A percentile compares a stretch with the other conserved stretches of the same genome.
Evolutionary conservation across 306 rosid genomes (phyloP).

Genomic region (Ochetophila trinervis): DNA sequence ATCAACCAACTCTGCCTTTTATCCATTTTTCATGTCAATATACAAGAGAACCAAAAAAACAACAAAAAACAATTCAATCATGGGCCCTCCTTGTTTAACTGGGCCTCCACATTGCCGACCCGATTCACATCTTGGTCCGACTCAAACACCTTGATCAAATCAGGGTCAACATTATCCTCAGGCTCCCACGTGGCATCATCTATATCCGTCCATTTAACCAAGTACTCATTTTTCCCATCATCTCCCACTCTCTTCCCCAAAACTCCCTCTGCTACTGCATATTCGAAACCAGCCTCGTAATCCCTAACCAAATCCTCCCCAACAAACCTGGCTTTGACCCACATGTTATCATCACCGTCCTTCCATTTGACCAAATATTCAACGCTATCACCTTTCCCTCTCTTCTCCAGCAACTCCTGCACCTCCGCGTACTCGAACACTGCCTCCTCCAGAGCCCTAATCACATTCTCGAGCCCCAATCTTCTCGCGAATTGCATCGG

Average conservation of each 20-base stretch:
- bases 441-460: conserved; percentile 50
- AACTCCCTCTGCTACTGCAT: conserved; percentile 83
- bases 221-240: conserved; percentile 53
- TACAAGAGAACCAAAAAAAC: not conserved
- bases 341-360: conserved; percentile 67
- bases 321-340: conserved; percentile 64
- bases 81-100: conserved; percentile 26
- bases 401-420: conserved; percentile 58
- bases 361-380: conserved; percentile 85
- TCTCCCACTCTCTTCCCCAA: conserved; percentile 62
- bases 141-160: conserved; percentile 48
- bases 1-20: too few relatives aligned
- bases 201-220: conserved; percentile 80
- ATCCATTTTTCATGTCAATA: too few relatives aligned
- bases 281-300: conserved; percentile 78
- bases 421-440: conserved; percentile 78
- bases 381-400: conserved; percentile 69
- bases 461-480: conserved; percentile 54
- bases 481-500: conserved; percentile 70
- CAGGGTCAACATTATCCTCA: conserved; percentile 64
- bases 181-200: conserved; percentile 96
- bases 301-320: conserved; percentile 73
- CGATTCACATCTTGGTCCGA: conserved; percentile 4
- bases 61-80: not conserved
- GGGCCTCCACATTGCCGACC: conserved; percentile 14